Percentiles rank a stretch among this genome's conserved stretches.
Conservation (phyloP, 768 basidiomycete species). For the Mycena alexandri region DNA sequence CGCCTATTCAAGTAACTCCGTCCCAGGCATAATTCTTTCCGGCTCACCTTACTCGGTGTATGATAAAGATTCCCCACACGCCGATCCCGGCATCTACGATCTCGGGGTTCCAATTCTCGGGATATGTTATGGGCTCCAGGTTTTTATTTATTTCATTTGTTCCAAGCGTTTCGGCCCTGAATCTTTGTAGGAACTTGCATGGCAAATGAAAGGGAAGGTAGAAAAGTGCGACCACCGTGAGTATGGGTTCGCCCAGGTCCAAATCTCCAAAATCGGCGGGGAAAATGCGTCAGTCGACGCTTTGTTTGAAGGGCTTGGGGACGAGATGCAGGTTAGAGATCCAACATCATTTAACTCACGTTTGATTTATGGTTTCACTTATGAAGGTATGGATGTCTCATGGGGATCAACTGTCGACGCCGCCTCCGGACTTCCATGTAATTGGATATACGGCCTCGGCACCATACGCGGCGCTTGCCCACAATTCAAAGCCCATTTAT, state of each 20-base stretch:
- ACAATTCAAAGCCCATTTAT: conserved; percentile 89
- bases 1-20: conserved; percentile 17
- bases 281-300: conserved; percentile 68
- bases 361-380: conserved; percentile 5
- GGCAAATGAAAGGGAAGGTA: conserved; percentile 87
- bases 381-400: conserved; percentile 99
- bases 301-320: conserved; percentile 89
- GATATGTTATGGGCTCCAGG: conserved; percentile 98
- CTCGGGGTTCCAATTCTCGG: conserved; percentile 93
- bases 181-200: conserved; percentile 86
- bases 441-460: conserved; percentile 90
- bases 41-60: conserved; percentile 99
- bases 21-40: conserved; percentile 90
- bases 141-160: conserved; percentile 47
- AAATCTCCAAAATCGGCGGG: conserved; percentile 73
- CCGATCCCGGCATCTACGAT: conserved; percentile 91
- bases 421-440: conserved; percentile 87
- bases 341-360: no score
- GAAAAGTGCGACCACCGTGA: conserved; percentile 91
- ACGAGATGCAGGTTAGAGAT: conserved; percentile 81
- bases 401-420: conserved; percentile 89
- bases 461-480: conserved; percentile 94
- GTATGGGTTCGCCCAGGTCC: conserved; percentile 91
- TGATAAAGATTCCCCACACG: conserved; percentile 91
- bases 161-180: neutral